Base-by-base conservation (phyloP, 768 basidiomycete genomes). In the Collybiopsis confluens region DNA sequence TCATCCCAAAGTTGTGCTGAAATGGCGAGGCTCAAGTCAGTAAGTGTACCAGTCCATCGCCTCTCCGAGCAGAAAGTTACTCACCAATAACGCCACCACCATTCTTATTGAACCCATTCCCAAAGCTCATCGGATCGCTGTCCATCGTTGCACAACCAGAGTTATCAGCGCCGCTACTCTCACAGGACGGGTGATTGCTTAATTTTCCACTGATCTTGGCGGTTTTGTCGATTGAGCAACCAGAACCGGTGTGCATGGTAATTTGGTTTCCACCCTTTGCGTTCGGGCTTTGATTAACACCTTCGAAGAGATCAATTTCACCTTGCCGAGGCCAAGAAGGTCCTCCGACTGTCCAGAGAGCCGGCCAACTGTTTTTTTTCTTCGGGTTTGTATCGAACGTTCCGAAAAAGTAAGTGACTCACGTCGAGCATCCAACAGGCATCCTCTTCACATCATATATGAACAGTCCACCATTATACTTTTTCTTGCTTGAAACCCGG, bases 291-390 rank as follows among this genome's bases (percentile, higher is more conserved):
- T 68, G 54, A 59, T 83, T 80, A 47, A 83, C 78, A 9, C 77
- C 75, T 54, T 83, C 82, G 16, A 82, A 58, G 36, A 81, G 76
- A 55, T 83, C 82, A 35, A 82, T 77, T 61, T 83, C 80, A 38
- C 53, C 51, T 52, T 33, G 30, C 5, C 13, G 5, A 2, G 70
- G 71, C 70, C 71, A 71, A 16, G 60, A 45, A 4, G 61, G 51
- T 6, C 71, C 70, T 18, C 55, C 9, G 58, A 52, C 55, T 43
- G 50, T 2, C 15, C 28, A 53, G 56, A 27, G 13, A 4, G 26
- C 36, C 28, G 30, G 30, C 30, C 30, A 33, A 33, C 30, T 33
- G 5, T 5, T 5, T 33, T 6, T 33, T 33, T 33, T 33, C 13
- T 5, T 33, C 30, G 13, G 13, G 13, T 33, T 33, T 13, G 30